Base-by-base conservation (phyloP, 192 early-diverging fungal species). In the Rhizophagus prolifer region DNA sequence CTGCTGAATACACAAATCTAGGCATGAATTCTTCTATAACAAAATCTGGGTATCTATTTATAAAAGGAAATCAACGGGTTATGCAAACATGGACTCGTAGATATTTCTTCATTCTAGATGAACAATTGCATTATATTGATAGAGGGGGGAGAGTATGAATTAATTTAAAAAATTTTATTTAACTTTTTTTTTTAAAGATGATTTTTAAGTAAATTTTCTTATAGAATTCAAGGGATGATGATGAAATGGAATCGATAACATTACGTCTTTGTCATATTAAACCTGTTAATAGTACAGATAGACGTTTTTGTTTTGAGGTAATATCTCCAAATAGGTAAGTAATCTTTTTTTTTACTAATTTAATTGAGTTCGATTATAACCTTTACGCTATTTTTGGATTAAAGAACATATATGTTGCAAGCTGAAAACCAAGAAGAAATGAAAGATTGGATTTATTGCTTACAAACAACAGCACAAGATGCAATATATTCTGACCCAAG, bases 231-330 rank as follows among this genome's bases (percentile, higher is more conserved):
- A 87, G 85, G 54, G 89, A 90, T 30, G 89, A 89, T 38, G 87
- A 90, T 41, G 82, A 89, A 28, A 72, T 81, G 3, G 85, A 81
- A 47, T 77, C 86, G 0, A 89, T 94, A 70, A 91, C 91, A 54
- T 76, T 95, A 65, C 88, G 92, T 28, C 85, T 95, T 5, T 94
- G 93, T 67, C 91, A 88, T 85, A 90, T 94, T 69, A 92, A 91
- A 72, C 84, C 77, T 0, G 84, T 87, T 14, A 81, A 85, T 31
- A 78, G 81, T 34, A 84, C 85, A n/a, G 94, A 95, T 76, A 86
- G 93, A 26, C 87, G 93, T 26, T 91, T 91, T 69, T 88, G 89
- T 44, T 95, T 95, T 86, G 92, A 94, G 62, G 82, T 95, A n/a
- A 91, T 95, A 67, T 93, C 94, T 2, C 93, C 94, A 16, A 90